Base-by-base conservation (phyloP, 805 yeast genomes). In the Metschnikowia reukaufii region DNA sequence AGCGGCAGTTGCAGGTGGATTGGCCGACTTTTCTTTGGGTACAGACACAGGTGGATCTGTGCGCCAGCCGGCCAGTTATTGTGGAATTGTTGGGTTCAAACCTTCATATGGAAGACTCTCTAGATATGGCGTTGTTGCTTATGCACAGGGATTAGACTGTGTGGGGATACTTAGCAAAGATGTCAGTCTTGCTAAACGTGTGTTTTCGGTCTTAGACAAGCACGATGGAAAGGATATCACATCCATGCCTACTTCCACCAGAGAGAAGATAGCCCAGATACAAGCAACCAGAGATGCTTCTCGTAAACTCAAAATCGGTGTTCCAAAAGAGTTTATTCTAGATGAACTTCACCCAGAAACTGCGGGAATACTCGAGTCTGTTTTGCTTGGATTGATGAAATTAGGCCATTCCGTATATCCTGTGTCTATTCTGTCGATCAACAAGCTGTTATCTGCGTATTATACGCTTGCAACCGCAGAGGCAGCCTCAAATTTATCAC, bases 31-130 rank as follows among this genome's bases (percentile, higher is more conserved):
- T 57, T 79, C 96, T 1, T 65, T 94, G 31, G 99, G 99, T 0
- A 87, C 98, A 0, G 99, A 94, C 59, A 94, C 99, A 0, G 99
- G 99, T 4, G 99, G 99, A 0, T 89, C 97, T 0, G 88, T 94
- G 0, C 75, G 99, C 50, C 70, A 88, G 17, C 99, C 99, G 0
- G 95, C 96, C 1, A 84, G 96, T 16, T 89, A 85, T 63, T 84
- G 92, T 55, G 88, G 91, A 1, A 76, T 86, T 0, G 68, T 81
- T 25, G 99, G 99, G 1, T 89, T 89, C 69, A 94, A 94, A 64
- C 99, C 99, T 0, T 77, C 94, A 0, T 94, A 94, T 63, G 99
- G 99, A 0, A 74, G 96, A 32, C 70, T 94, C 2, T 90, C 97
- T 0, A 72, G 99, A 47, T 84, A 88, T 83, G 99, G 99, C 2